phyloP scores from a whole-genome alignment of 2,329 filamentous ascomycete genomes.

The Fusarium pseudoanthophilum region DNA sequence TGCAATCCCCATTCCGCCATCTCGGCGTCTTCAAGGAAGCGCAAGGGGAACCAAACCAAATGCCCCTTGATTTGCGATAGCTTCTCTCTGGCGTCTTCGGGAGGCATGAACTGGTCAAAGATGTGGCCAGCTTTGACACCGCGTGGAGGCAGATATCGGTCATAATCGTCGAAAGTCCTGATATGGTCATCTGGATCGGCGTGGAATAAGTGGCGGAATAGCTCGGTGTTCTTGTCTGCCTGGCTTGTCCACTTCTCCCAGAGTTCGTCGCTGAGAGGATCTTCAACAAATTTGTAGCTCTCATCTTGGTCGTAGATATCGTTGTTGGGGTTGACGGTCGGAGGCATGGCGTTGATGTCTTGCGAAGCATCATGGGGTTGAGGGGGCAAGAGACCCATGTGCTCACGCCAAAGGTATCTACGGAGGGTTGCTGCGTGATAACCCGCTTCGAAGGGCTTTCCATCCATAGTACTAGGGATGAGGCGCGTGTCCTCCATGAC shows the following conservation, averaged over 20 bases:
- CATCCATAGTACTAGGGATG: conserved; percentile 80
- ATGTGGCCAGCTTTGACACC: conserved; percentile 86
- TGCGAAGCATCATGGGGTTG: conserved; percentile 75
- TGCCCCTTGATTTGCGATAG: conserved; percentile 86
- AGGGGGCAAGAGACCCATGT: conserved; percentile 81
- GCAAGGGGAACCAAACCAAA: conserved; percentile 93
- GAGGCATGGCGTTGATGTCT: conserved; percentile 80
- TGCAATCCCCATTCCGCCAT: conserved; percentile 92
- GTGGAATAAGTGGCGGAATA: conserved; percentile 85
- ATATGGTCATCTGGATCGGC: conserved; percentile 88
- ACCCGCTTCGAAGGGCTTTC: conserved; percentile 79
- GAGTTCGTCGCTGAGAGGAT: conserved; percentile 74
- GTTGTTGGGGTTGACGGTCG: conserved; percentile 73
- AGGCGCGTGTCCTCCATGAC: conserved; percentile 85
- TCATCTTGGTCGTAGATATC: conserved; percentile 70
- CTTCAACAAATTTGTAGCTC: conserved; percentile 72
- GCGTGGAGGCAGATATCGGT: conserved; percentile 76
- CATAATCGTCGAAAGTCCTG: conserved; percentile 90
- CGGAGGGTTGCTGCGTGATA: conserved; percentile 84
- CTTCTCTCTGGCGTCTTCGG: conserved; percentile 77
- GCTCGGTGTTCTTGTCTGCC: conserved; percentile 76
- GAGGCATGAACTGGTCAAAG: conserved; percentile 80
- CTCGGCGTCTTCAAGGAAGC: conserved; percentile 83
- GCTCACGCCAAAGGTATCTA: conserved; percentile 88
- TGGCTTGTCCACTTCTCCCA: conserved; percentile 75